Conservation (phyloP, 2,329 filamentous ascomycete species). For the Cladosporium colombiae region DNA sequence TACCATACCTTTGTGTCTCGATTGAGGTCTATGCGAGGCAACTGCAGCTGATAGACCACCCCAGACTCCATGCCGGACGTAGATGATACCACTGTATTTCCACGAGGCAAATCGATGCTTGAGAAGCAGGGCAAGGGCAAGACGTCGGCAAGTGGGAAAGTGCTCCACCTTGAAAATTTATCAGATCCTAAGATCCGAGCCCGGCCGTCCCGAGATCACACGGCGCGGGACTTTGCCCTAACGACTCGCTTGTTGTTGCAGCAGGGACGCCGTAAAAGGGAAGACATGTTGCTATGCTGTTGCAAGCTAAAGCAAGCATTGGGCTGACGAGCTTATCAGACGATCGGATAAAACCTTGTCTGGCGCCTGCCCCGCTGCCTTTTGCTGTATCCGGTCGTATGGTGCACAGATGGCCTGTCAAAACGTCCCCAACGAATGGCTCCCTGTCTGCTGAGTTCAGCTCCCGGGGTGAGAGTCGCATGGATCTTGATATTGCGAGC, state of each 20-base stretch:
- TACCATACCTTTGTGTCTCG: not conserved
- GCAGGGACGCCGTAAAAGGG: not conserved
- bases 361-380: not conserved
- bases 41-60: not conserved
- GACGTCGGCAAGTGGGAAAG: not conserved
- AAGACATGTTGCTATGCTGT: not conserved
- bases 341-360: slow-evolving; percentile 12
- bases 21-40: not conserved
- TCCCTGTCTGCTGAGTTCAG: not conserved
- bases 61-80: not conserved
- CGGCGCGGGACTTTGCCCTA: not conserved
- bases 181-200: slow-evolving; percentile 15
- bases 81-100: not conserved
- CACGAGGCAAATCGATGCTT: not conserved
- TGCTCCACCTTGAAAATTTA: slow-evolving; percentile 11
- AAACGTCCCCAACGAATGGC: not conserved
- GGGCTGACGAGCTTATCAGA: slow-evolving; percentile 4
- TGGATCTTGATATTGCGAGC: not conserved
- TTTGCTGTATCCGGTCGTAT: not conserved
- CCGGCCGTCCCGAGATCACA: not conserved
- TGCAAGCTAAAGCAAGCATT: slow-evolving; percentile 11
- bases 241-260: slow-evolving; percentile 7
- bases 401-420: not conserved
- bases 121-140: slow-evolving; percentile 1
- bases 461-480: not conserved